Evolutionary conservation across 768 basidiomycete species (phyloP).

Genomic region (Cyathus striatus): DNA sequence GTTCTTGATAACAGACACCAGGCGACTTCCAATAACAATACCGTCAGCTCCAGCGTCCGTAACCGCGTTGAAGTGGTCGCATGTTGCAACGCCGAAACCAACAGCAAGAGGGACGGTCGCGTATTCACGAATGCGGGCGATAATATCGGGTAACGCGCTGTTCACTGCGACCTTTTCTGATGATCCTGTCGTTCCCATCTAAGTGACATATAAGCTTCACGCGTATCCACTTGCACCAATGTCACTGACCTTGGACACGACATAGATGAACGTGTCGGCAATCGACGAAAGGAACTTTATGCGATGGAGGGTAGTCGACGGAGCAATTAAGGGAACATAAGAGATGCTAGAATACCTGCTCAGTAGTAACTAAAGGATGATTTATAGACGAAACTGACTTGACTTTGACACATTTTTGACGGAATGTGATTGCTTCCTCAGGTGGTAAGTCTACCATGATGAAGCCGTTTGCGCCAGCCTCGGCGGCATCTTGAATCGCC

Average conservation of each 20-base stretch:
- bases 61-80: slow-evolving; percentile 83
- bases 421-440: slow-evolving; percentile 89
- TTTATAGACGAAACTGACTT: slow-evolving; percentile 48
- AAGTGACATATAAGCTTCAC: no score
- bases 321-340: slow-evolving; percentile 93
- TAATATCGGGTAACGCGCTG: slow-evolving; percentile 72
- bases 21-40: slow-evolving; percentile 87
- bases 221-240: background rate
- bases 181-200: slow-evolving; percentile 98
- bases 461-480: slow-evolving; percentile 94
- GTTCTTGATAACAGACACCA: slow-evolving; percentile 77
- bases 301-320: slow-evolving; percentile 82
- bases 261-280: slow-evolving; percentile 96
- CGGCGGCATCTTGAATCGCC: slow-evolving; percentile 83
- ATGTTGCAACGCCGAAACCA: slow-evolving; percentile 93
- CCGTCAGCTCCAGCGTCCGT: slow-evolving; percentile 89
- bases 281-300: slow-evolving; percentile 90
- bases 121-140: slow-evolving; percentile 75
- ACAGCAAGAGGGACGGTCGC: slow-evolving; percentile 86
- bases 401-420: slow-evolving; percentile 76
- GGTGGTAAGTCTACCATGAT: slow-evolving; percentile 98
- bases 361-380: slow-evolving; percentile 1
- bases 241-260: slow-evolving; percentile 82
- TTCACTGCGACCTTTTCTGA: slow-evolving; percentile 71
- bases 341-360: slow-evolving; percentile 56